A percentile compares a stretch with the other conserved stretches of the same genome.
Conservation (phyloP, 2,329 filamentous ascomycete species). For the Tolypocladium sp. region DNA sequence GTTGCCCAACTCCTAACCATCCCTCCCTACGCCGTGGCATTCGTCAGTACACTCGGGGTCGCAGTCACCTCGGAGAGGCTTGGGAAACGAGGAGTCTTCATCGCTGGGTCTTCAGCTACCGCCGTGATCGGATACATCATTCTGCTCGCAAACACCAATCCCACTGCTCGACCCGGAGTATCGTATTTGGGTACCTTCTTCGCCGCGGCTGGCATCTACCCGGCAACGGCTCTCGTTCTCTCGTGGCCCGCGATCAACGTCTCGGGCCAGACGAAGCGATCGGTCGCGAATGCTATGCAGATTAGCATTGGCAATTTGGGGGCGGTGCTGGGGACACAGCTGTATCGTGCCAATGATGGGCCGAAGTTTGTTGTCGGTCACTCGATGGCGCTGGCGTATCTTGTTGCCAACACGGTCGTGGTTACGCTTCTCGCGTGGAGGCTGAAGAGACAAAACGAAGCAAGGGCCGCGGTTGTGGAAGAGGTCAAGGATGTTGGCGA, state of each 20-base stretch:
- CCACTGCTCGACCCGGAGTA: conserved; percentile 38
- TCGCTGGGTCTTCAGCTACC: conserved; percentile 47
- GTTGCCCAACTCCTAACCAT: conserved; percentile 51
- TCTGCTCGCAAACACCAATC: conserved; percentile 41
- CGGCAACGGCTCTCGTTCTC: conserved; percentile 51
- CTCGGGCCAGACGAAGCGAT: conserved; percentile 60
- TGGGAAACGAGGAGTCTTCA: conserved; percentile 51
- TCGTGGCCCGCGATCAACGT: conserved; percentile 68
- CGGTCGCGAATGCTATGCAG: conserved; percentile 60
- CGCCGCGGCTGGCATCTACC: conserved; percentile 59
- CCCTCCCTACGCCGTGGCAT: conserved; percentile 55
- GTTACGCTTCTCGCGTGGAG: conserved; percentile 42
- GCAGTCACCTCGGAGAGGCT: conserved; percentile 52
- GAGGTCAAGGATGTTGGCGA: conserved; percentile 40
- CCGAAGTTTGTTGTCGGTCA: conserved; percentile 60
- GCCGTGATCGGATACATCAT: conserved; percentile 55
- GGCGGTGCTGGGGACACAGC: conserved; percentile 59
- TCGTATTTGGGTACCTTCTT: conserved; percentile 55
- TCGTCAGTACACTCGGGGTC: conserved; percentile 46
- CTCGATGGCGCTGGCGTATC: conserved; percentile 55
- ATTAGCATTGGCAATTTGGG: conserved; percentile 64
- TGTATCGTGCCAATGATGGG: conserved; percentile 52
- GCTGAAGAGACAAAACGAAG: conserved; percentile 48
- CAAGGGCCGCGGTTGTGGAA: conserved; percentile 31
- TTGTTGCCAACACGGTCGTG: conserved; percentile 48